Base-by-base conservation (phyloP, 495 filamentous ascomycete species). In the Tricharina praecox region DNA sequence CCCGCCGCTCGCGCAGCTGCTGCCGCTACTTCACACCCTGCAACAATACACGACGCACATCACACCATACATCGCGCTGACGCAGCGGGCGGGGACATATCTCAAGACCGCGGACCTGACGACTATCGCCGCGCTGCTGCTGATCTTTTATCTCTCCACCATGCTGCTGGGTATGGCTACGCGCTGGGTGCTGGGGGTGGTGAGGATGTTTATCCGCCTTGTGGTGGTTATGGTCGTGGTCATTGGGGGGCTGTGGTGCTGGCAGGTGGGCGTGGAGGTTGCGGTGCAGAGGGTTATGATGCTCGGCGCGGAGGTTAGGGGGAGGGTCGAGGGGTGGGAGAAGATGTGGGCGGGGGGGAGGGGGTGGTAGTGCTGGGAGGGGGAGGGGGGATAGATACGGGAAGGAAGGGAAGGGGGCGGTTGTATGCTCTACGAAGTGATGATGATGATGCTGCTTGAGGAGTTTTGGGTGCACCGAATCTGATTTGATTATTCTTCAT, bases 81-180 rank as follows among this genome's bases (percentile, higher is more conserved):
- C n/a, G n/a, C n/a, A n/a, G n/a, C n/a, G n/a, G n/a, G n/a, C n/a
- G n/a, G n/a, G n/a, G n/a, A n/a, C n/a, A n/a, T n/a, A n/a, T n/a
- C n/a, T n/a, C n/a, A n/a, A n/a, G 7, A 51, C 54, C 23, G 47
- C 55, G 19, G 55, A 58, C 28, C 50, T 59, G 32, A 59, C 49
- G 44, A 59, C 50, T 43, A 49, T 59, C 26, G 50, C 45, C 18
- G 46, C 58, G 23, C 37, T 59, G 15, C 43, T 59, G 7, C 32
- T 59, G 11, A 58, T 58, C 30, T 26, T 59, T 16, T 59, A 59
- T 26, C 55, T 59, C 28, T 54, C 50, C 15, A 54, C 58, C 18
- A 37, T 47, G 10, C 54, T 59, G 16, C 47, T 59, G n/a, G 48
- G 50, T 1, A 59, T 59, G 55, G 54, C 55, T 0, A 50, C 37